A percentile compares a stretch with the other conserved stretches of the same genome.
phyloP scores from a whole-genome alignment of 1,284 basidiomycete genomes.

The Athelia sp. region DNA sequence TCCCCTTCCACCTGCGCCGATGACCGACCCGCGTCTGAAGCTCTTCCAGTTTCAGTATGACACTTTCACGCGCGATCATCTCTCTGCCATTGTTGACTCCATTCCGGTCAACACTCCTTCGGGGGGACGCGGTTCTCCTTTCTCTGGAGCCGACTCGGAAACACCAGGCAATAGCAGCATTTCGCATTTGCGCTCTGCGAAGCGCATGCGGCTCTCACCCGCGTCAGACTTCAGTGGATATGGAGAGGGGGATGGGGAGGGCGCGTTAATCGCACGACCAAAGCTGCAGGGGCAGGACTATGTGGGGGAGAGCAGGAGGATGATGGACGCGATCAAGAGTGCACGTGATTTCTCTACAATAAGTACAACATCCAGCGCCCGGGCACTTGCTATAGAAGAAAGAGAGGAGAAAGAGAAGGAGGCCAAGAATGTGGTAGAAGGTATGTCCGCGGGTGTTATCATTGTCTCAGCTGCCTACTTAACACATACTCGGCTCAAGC shows the following conservation, averaged over 20 bases:
- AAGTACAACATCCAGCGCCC: slow-evolving; percentile 47
- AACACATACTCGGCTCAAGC: not conserved
- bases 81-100: slow-evolving; percentile 87
- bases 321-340: slow-evolving; percentile 74
- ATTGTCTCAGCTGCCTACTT: too few species aligned
- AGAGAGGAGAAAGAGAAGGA: not conserved
- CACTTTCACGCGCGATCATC: slow-evolving; percentile 88
- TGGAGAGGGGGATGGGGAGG: slow-evolving; percentile 39
- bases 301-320: slow-evolving; percentile 62
- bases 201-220: slow-evolving; percentile 70
- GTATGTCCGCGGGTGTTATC: slow-evolving; percentile 2
- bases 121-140: slow-evolving; percentile 31
- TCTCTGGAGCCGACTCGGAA: slow-evolving; percentile 33
- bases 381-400: too few species aligned
- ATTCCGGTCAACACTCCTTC: slow-evolving; percentile 72
- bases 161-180: slow-evolving; percentile 20
- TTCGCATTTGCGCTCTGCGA: slow-evolving; percentile 60
- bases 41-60: slow-evolving; percentile 92
- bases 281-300: slow-evolving; percentile 48
- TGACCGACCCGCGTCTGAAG: slow-evolving; percentile 70
- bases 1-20: slow-evolving; percentile 42
- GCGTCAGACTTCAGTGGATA: slow-evolving; percentile 41
- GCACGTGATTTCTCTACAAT: slow-evolving; percentile 71
- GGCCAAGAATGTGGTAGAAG: slow-evolving; percentile 3
- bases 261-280: slow-evolving; percentile 44